A percentile compares a stretch with the other conserved stretches of the same genome.
These are phyloP conservation scores for Boletus rufocinnamomeus DNA, from an alignment of 768 basidiomycete species.

Conservation along the genomic window DNA sequence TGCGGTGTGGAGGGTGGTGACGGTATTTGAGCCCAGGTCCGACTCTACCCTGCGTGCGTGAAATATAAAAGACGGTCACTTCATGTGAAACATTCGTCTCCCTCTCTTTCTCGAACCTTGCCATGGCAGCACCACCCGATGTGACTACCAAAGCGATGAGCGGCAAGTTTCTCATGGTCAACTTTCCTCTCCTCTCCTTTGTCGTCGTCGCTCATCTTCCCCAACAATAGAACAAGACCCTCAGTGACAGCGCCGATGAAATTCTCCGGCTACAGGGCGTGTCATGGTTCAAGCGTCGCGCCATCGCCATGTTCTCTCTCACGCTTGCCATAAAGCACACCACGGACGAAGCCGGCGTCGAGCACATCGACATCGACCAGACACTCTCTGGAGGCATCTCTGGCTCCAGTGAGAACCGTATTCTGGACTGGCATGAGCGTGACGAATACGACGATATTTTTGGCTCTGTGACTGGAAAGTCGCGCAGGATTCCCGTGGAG, in stretches of 20 bases:
- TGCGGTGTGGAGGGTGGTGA: conserved; percentile 75
- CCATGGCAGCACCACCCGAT: conserved; percentile 66
- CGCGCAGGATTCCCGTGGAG: conserved; percentile 50
- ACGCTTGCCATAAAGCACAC: conserved; percentile 66
- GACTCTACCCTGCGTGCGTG: neutral
- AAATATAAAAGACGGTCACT: conserved; percentile 10
- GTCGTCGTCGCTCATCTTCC: conserved; percentile 4
- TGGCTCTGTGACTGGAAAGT: conserved; percentile 56
- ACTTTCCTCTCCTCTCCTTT: conserved; percentile 3
- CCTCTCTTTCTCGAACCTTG: conserved; percentile 1
- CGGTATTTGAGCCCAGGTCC: conserved; percentile 49
- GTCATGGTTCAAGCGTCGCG: conserved; percentile 67
- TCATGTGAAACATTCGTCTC: neutral
- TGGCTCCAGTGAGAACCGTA: conserved; percentile 56
- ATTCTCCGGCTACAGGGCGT: conserved; percentile 74
- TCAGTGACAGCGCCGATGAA: conserved; percentile 61
- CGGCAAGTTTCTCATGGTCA: conserved; percentile 66
- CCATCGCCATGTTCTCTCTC: conserved; percentile 56
- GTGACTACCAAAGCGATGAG: conserved; percentile 61
- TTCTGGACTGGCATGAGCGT: conserved; percentile 56
- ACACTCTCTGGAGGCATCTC: conserved; percentile 62
- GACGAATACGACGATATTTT: conserved; percentile 62
- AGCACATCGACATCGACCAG: conserved; percentile 70
- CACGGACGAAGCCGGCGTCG: conserved; percentile 57
- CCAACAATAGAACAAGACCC: conserved; percentile 58